Evolutionary conservation across 2,329 filamentous ascomycete species (phyloP).

Genomic region (Monosporascus sp.): DNA sequence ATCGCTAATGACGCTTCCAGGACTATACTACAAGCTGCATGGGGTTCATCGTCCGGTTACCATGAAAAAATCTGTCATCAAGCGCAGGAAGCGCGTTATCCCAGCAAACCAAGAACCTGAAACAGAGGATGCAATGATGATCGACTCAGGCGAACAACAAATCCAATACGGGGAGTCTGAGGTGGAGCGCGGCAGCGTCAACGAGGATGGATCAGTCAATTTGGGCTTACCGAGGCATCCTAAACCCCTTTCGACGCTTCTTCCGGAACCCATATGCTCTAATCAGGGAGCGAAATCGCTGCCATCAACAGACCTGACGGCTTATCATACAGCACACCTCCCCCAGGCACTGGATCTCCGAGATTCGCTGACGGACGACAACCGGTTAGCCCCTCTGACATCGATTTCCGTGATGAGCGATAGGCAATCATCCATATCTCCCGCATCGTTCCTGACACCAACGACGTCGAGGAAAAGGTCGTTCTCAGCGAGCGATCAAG

Average conservation of each 20-base stretch:
- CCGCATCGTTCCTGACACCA: conserved; percentile 54
- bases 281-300: conserved; percentile 40
- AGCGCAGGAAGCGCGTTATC: conserved; percentile 89
- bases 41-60: conserved; percentile 86
- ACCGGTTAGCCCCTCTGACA: conserved; percentile 51
- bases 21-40: conserved; percentile 93
- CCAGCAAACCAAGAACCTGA: conserved; percentile 57
- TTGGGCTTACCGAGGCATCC: conserved; percentile 49
- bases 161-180: conserved; percentile 29
- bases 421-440: conserved; percentile 53
- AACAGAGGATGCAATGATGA: conserved; percentile 33
- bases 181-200: conserved; percentile 50
- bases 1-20: conserved; percentile 41
- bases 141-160: conserved; percentile 43
- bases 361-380: conserved; percentile 47
- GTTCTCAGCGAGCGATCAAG: conserved; percentile 56
- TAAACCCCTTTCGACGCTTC: conserved; percentile 39
- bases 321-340: conserved; percentile 44
- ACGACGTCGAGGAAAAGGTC: conserved; percentile 55
- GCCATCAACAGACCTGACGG: conserved; percentile 40
- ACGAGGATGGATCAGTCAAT: conserved; percentile 61
- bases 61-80: conserved; percentile 99
- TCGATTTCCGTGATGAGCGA: conserved; percentile 41
- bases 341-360: conserved; percentile 32
- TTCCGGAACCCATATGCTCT: conserved; percentile 39